Evolutionary conservation across 2,329 filamentous ascomycete genomes (phyloP), one percentile per base, ranked within the genome.

Genomic region (Claviceps pazoutovae): DNA sequence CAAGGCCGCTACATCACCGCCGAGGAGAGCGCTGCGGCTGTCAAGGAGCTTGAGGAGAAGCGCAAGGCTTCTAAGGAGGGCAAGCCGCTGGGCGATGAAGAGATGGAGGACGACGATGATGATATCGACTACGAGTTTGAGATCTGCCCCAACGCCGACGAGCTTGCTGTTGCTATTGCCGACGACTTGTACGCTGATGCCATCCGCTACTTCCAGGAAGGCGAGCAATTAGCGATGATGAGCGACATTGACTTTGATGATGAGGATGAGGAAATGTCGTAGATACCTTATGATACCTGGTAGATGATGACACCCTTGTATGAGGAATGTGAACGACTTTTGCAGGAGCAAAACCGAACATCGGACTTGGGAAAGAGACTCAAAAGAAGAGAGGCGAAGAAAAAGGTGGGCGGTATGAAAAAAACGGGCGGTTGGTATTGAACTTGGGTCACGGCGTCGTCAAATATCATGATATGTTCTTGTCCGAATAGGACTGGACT

Each of bases 111-210:
- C 0, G 75, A 86, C 0, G 79, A 82, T 0, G 78, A 82, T 0
- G 73, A 77, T 1, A 74, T 82, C 0, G 73, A 77, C 1, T 74
- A 80, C 34, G 80, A 83, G 51, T 76, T 84, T 47, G 91, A 96
- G 68, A 84, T 95, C 59, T 95, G 93, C 74, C 84, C 86, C n/a
- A 81, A 82, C 44, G 91, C 87, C 21, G 88, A 94, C 59, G 85
- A 90, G 55, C 68, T 97, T 47, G 90, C 89, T 41, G 76, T 88
- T 56, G 76, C 82, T 54, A 74, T 97, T 59, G 81, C 85, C 8
- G 90, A 97, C 64, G 91, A 97, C 59, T 72, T 97, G 50, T 96
- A 85, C 83, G 86, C 88, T 47, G 81, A 82, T 56, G 91, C 90
- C 53, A 83, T 95, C 66, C 88, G 86, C 67, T 94, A 93, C 71